Base-by-base conservation (phyloP, 306 rosid species). In the Sicyos edulis region DNA sequence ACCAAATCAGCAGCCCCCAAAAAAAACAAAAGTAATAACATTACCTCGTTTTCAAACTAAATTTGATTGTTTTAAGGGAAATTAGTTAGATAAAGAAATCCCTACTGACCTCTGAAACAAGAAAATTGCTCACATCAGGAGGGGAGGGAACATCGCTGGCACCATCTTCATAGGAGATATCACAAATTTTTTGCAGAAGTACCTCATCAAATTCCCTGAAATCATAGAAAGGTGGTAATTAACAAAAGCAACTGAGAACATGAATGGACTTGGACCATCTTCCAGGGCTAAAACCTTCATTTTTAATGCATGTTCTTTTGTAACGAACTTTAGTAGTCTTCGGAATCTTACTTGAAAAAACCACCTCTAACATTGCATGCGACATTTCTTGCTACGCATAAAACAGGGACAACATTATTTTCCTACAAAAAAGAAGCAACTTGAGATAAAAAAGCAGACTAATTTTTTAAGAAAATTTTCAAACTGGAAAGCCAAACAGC, bases 301-400 rank as follows among this genome's bases (percentile, higher is more conserved):
- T 45, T 37, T 61, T 5, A 68, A 49, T 47, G 40, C 11, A 5
- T 22, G 10, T 42, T 37, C 42, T 20, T 47, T 13, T 22, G 50
- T n/a, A 37, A 65, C 32, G 21, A 68, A 68, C 55, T 47, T 49
- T 21, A 49, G 64, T 42, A 45, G 44, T 50, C 21, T 58, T 56
- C 15, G 59, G 54, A 47, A 24, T 9, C 67, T 87, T 87, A 95
- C 99, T 86, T 95, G 84, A 95, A 95, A 82, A 91, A 95, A 50
- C 95, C 95, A 50, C 99, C 99, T 80, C 99, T 87, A 64, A 95
- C 97, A 77, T 89, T 91, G 88, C 99, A 95, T 69, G 99, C 99
- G 54, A 95, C 96, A 78, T 95, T 95, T 79, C 99, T 89, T 64
- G 99, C 99, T 74, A 91, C 95, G 69, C 99, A 95, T 82, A 95